These are phyloP conservation scores for Castanea crenata DNA, from an alignment of 306 rosid species.

Conservation along the genomic window DNA sequence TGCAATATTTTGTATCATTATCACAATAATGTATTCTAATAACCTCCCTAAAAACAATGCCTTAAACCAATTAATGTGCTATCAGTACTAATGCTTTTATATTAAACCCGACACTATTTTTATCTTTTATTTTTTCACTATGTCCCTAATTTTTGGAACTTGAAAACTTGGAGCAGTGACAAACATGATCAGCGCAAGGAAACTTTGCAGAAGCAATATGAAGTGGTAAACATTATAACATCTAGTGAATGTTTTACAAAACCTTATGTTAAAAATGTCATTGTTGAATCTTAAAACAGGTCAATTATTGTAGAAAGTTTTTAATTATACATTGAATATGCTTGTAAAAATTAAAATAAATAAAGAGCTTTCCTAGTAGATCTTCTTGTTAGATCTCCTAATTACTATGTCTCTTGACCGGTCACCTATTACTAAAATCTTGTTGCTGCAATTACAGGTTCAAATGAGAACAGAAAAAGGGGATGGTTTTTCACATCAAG, in stretches of 20 bases:
- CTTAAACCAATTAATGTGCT: no score
- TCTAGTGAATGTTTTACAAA: no score
- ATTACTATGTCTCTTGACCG: slow-evolving; percentile 9
- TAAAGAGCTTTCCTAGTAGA: slow-evolving; percentile 15
- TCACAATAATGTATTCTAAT: no score
- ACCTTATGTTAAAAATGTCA: slow-evolving; percentile 8
- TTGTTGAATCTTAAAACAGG: slow-evolving; percentile 54
- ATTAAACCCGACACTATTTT: no score
- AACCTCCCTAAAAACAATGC: no score
- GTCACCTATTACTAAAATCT: not conserved
- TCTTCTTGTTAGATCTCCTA: slow-evolving; percentile 28
- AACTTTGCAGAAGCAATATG: slow-evolving; percentile 34
- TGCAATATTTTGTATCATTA: not conserved
- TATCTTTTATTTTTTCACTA: no score
- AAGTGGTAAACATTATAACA: slow-evolving; percentile 18
- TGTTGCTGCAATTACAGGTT: slow-evolving; percentile 14
- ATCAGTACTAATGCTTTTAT: no score
- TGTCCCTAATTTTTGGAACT: no score
- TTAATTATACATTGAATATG: slow-evolving; percentile 36
- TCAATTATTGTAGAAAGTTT: slow-evolving; percentile 32
- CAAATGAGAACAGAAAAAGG: slow-evolving; percentile 27
- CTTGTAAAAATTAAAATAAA: slow-evolving; percentile 35
- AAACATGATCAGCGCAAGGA: slow-evolving; percentile 33
- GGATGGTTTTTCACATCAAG: not conserved
- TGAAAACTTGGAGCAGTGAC: slow-evolving; percentile 9